A percentile compares a stretch with the other conserved stretches of the same genome.
phyloP scores from a whole-genome alignment of 257 asterid species.

The Gentiana straminea region DNA sequence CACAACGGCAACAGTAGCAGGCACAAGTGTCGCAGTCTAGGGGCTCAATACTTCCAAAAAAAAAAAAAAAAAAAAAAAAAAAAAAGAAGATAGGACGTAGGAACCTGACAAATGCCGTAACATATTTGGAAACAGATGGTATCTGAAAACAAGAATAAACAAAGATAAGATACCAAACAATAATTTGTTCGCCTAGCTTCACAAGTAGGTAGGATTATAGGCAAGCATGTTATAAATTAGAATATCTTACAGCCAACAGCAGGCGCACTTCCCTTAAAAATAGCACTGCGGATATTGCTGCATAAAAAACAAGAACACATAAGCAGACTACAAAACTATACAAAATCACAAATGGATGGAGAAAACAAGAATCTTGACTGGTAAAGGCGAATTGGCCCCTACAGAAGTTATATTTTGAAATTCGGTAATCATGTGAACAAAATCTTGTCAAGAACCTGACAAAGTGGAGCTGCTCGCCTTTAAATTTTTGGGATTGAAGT shows the following conservation, averaged over 20 bases:
- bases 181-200: background rate
- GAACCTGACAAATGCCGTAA: conserved; percentile 57
- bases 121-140: conserved; percentile 35
- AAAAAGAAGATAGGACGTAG: background rate
- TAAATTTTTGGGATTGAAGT: background rate
- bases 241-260: conserved; percentile 41
- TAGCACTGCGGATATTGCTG: conserved; percentile 76
- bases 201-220: background rate
- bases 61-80: background rate
- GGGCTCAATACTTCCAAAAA: background rate
- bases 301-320: conserved; percentile 14
- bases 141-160: conserved; percentile 49
- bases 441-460: background rate
- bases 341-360: background rate
- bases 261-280: conserved; percentile 58
- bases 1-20: too few species aligned
- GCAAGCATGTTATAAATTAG: conserved; percentile 1
- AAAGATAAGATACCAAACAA: conserved; percentile 4
- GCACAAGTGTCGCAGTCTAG: too few species aligned
- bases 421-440: background rate
- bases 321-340: background rate
- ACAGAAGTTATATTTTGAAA: background rate
- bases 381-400: background rate
- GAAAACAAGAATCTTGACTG: background rate
- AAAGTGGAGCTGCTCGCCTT: background rate